These are phyloP conservation scores for Trichothecium roseum DNA, from an alignment of 2,329 filamentous ascomycete species.

Conservation along the genomic window DNA sequence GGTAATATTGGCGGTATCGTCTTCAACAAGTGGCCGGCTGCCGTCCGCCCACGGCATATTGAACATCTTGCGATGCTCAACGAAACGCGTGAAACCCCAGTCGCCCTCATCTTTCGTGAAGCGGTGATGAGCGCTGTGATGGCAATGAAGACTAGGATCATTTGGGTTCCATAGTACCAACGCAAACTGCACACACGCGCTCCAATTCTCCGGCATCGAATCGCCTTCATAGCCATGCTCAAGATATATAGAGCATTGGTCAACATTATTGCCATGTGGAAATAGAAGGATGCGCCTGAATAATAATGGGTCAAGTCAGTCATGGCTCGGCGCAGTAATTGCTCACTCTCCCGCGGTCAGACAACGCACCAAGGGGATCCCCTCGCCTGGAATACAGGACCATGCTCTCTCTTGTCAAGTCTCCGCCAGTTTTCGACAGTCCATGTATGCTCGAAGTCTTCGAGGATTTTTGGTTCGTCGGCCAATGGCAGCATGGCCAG, in stretches of 20 bases:
- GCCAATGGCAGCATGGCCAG: conserved; percentile 60
- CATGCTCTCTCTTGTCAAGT: conserved; percentile 71
- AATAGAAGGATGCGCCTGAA: conserved; percentile 87
- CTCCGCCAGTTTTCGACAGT: conserved; percentile 74
- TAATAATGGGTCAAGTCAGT: conserved; percentile 10
- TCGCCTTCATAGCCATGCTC: conserved; percentile 80
- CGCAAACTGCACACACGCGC: conserved; percentile 91
- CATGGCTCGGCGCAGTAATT: neutral
- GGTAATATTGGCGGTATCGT: conserved; percentile 68
- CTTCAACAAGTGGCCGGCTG: conserved; percentile 62
- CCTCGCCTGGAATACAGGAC: conserved; percentile 76
- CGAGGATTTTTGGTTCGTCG: conserved; percentile 70
- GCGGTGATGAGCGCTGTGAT: conserved; percentile 82
- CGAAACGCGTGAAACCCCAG: conserved; percentile 97
- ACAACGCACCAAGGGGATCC: conserved; percentile 70
- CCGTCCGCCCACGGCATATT: conserved; percentile 63
- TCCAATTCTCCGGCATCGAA: conserved; percentile 82
- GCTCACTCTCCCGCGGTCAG: neutral
- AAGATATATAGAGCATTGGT: conserved; percentile 89
- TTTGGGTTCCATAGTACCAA: conserved; percentile 91
- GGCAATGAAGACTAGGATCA: conserved; percentile 74
- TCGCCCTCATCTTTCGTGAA: conserved; percentile 96
- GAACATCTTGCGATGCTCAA: conserved; percentile 80
- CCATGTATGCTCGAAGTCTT: conserved; percentile 74
- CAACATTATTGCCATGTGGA: conserved; percentile 87